These are phyloP conservation scores for Colletotrichum echinochloae DNA, from an alignment of 2,329 filamentous ascomycete species.

Conservation along the genomic window DNA sequence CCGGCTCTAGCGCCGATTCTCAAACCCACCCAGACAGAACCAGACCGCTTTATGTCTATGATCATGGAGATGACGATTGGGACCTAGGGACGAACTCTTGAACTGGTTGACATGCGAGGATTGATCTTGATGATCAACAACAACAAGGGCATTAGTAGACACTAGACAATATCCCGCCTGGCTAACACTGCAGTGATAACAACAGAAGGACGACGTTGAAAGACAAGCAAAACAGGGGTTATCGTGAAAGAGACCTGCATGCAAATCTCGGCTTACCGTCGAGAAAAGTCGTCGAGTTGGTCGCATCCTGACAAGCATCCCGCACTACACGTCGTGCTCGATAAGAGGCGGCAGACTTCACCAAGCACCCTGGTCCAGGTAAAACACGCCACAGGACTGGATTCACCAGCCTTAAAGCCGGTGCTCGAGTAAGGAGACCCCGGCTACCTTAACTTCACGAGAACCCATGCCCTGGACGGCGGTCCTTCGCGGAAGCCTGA, in stretches of 20 bases:
- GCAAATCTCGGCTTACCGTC: not conserved
- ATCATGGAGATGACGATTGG: not conserved
- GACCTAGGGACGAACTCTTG: not conserved
- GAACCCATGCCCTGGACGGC: not conserved
- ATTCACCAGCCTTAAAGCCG: not conserved
- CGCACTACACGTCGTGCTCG: not conserved
- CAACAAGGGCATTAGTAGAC: not conserved
- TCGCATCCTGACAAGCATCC: not conserved
- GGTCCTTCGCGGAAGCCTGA: not conserved
- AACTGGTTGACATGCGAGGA: not conserved
- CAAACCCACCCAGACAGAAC: not conserved
- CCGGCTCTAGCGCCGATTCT: not conserved
- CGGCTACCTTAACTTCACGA: not conserved
- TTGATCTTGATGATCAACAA: not conserved
- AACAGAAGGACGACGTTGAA: not conserved
- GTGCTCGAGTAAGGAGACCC: not conserved
- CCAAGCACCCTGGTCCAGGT: not conserved
- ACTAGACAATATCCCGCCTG: not conserved
- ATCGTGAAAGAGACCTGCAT: not conserved
- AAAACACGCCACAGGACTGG: not conserved
- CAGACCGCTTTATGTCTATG: not conserved
- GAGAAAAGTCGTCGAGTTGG: not conserved
- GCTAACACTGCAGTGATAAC: not conserved
- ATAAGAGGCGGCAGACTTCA: not conserved
- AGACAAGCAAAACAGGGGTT: not conserved